Percentiles rank a stretch among this genome's conserved stretches.
Evolutionary conservation across 257 asterid species (phyloP).

Genomic region (Cynanchum wilfordii): DNA sequence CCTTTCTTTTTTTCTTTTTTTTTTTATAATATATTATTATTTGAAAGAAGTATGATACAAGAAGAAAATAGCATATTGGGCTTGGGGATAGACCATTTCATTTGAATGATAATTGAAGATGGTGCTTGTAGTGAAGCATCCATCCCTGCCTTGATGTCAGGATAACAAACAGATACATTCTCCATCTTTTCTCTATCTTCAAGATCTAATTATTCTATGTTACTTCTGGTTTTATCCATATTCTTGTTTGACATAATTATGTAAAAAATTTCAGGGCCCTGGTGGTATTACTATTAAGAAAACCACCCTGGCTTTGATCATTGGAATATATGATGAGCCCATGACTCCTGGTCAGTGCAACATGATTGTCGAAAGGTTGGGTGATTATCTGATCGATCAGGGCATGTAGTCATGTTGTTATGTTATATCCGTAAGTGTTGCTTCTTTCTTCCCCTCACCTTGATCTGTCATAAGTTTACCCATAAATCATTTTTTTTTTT

Average conservation of each 20-base stretch:
- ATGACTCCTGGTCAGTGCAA: slow-evolving; percentile 43
- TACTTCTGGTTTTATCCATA: background rate
- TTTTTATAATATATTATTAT: background rate
- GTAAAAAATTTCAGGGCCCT: slow-evolving; percentile 25
- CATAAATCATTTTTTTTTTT: too few species aligned
- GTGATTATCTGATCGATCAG: slow-evolving; percentile 35
- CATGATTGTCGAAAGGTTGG: slow-evolving; percentile 42
- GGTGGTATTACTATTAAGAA: slow-evolving; percentile 42
- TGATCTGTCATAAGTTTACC: background rate
- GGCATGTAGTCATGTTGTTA: slow-evolving; percentile 22
- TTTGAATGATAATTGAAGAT: background rate
- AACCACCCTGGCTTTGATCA: slow-evolving; percentile 33
- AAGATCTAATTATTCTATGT: background rate
- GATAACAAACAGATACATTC: background rate
- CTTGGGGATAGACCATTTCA: background rate
- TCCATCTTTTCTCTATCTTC: background rate
- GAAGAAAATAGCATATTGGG: background rate
- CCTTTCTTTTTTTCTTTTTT: background rate
- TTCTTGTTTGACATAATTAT: background rate
- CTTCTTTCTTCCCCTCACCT: background rate
- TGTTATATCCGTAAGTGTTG: background rate
- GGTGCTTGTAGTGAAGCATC: background rate
- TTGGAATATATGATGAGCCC: slow-evolving; percentile 41
- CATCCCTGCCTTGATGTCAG: background rate
- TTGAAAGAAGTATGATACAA: background rate